These are phyloP conservation scores for Xylariaceae sp. DNA, from an alignment of 2,329 filamentous ascomycete species.

Conservation along the genomic window DNA sequence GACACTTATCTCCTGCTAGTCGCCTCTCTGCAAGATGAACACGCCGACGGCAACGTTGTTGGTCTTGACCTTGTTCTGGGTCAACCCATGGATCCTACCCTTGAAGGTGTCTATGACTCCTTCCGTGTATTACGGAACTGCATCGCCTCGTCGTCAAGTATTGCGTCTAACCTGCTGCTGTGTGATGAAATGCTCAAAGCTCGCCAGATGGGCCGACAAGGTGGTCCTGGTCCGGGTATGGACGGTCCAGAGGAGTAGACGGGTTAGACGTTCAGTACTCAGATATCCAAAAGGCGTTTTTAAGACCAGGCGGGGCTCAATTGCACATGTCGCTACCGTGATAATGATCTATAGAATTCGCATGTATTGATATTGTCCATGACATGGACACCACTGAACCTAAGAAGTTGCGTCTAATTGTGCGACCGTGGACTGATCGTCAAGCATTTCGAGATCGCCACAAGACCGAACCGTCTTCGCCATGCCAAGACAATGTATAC, in stretches of 20 bases:
- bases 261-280: background rate
- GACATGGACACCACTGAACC: too few relatives aligned
- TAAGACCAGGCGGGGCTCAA: too few relatives aligned
- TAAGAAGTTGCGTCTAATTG: too few relatives aligned
- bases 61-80: conserved; percentile 85
- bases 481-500: too few relatives aligned
- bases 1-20: conserved; percentile 49
- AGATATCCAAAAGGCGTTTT: too few relatives aligned
- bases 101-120: conserved; percentile 92
- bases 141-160: conserved; percentile 89
- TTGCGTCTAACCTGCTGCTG: conserved; percentile 89
- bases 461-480: too few relatives aligned
- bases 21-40: conserved; percentile 81
- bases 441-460: too few relatives aligned
- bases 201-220: conserved; percentile 79
- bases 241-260: conserved; percentile 49
- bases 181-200: conserved; percentile 98
- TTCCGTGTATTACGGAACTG: conserved; percentile 93
- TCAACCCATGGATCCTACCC: conserved; percentile 89
- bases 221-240: conserved; percentile 62
- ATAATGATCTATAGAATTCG: too few relatives aligned
- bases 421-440: too few relatives aligned
- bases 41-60: conserved; percentile 77
- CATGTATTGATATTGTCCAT: too few relatives aligned
- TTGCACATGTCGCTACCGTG: too few relatives aligned